phyloP scores from a whole-genome alignment of 441 rosid species.

The Erodium texanum region DNA sequence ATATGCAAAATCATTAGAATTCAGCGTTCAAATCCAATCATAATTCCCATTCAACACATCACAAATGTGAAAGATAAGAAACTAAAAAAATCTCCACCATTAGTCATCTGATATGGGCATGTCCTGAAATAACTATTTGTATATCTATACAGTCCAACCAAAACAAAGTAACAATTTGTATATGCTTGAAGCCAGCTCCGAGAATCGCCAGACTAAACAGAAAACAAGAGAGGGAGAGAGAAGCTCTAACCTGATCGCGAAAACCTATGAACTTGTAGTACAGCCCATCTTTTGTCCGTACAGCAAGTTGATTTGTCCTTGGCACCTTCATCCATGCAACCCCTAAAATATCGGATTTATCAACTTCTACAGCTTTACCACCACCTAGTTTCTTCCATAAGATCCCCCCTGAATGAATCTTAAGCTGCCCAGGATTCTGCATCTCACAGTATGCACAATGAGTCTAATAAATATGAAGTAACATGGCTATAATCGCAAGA shows the following conservation, averaged over 20 bases:
- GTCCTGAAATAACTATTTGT: too few species aligned
- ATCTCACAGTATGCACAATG: conserved; percentile 13
- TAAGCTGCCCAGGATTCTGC: conserved; percentile 87
- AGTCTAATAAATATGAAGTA: background rate
- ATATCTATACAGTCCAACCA: background rate
- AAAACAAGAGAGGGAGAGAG: background rate
- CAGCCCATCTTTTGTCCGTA: conserved; percentile 65
- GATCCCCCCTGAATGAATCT: conserved; percentile 63
- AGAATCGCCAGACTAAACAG: background rate
- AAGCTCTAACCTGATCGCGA: conserved; percentile 56
- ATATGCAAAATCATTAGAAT: background rate
- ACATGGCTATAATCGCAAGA: background rate
- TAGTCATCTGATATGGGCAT: background rate
- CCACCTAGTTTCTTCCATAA: conserved; percentile 97
- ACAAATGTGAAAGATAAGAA: background rate
- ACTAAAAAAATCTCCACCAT: background rate
- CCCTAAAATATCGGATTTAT: conserved; percentile 59
- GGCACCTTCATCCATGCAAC: conserved; percentile 91
- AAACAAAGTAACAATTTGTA: background rate
- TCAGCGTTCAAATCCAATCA: background rate
- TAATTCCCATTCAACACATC: background rate
- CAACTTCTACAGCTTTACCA: conserved; percentile 91
- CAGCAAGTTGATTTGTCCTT: conserved; percentile 70
- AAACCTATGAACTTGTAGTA: conserved; percentile 83
- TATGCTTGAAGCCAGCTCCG: background rate